These are phyloP conservation scores for Aspergillus ellipticus DNA, from an alignment of 495 filamentous ascomycete species.

Conservation along the genomic window DNA sequence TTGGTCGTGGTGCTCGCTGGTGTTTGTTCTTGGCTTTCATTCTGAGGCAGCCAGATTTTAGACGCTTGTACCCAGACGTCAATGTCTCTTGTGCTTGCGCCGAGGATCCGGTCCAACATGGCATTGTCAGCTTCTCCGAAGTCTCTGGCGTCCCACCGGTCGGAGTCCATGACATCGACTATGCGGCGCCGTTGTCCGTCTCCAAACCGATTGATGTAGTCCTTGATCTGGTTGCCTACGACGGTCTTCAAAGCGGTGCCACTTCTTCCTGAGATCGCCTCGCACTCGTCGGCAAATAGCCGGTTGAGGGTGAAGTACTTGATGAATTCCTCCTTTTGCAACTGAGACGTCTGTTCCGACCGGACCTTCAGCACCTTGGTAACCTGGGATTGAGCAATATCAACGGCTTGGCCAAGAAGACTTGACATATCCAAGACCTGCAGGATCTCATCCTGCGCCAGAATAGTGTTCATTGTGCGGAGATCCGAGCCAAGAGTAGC, in stretches of 20 bases:
- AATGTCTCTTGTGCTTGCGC: conserved; percentile 76
- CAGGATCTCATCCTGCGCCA: conserved; percentile 74
- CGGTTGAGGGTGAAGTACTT: conserved; percentile 92
- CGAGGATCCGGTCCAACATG: conserved; percentile 64
- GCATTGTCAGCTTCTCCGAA: conserved; percentile 65
- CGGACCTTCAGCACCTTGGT: conserved; percentile 88
- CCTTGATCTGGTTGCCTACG: conserved; percentile 86
- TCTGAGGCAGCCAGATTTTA: conserved; percentile 64
- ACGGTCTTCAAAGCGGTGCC: conserved; percentile 80
- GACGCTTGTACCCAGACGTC: conserved; percentile 66
- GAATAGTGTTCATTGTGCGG: conserved; percentile 22
- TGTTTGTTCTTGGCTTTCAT: conserved; percentile 25
- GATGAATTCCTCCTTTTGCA: conserved; percentile 75
- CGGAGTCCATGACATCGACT: conserved; percentile 80
- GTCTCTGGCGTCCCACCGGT: conserved; percentile 87
- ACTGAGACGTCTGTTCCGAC: conserved; percentile 72
- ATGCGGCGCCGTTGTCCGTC: conserved; percentile 75
- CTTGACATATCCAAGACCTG: conserved; percentile 87
- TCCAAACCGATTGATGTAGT: conserved; percentile 75
- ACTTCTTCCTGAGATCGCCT: conserved; percentile 86
- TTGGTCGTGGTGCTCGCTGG: conserved; percentile 42
- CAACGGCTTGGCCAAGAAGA: conserved; percentile 89
- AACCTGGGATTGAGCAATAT: conserved; percentile 87
- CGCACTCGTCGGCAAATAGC: conserved; percentile 94
- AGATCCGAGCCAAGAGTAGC: conserved; percentile 22